A percentile compares a stretch with the other conserved stretches of the same genome.
Conservation (phyloP, 768 basidiomycete genomes). For the Suillus sp. region DNA sequence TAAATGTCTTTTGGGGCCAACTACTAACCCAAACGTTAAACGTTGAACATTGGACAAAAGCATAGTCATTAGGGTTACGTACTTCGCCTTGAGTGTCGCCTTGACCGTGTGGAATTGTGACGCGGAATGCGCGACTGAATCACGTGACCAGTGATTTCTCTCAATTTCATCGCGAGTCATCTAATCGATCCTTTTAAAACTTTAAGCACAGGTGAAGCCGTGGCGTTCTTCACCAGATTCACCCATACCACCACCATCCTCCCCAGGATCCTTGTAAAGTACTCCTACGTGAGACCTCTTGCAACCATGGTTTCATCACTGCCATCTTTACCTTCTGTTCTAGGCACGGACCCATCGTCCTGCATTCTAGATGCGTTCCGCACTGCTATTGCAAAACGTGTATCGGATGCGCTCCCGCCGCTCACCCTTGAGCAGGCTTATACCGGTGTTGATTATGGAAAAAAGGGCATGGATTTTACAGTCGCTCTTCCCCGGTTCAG, state of each 20-base stretch:
- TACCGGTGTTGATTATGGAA: slow-evolving; percentile 83
- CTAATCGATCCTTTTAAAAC: background rate
- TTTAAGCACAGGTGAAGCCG: background rate
- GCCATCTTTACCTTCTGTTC: slow-evolving; percentile 43
- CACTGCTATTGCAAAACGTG: slow-evolving; percentile 71
- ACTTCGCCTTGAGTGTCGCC: no score
- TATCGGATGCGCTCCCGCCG: slow-evolving; percentile 64
- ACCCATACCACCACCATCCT: background rate
- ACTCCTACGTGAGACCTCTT: slow-evolving; percentile 13
- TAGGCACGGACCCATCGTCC: slow-evolving; percentile 60
- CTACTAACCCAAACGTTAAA: no score
- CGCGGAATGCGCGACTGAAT: background rate
- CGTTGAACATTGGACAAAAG: no score
- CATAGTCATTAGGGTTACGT: no score
- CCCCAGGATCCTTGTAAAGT: background rate
- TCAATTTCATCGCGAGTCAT: background rate
- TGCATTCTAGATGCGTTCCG: slow-evolving; percentile 78
- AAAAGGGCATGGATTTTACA: slow-evolving; percentile 93
- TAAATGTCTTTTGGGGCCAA: no score
- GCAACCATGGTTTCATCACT: slow-evolving; percentile 34
- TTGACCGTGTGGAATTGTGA: background rate
- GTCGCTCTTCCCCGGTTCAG: slow-evolving; percentile 92
- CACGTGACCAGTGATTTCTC: background rate
- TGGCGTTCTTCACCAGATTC: background rate
- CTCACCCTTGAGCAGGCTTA: slow-evolving; percentile 80